A percentile compares a stretch with the other conserved stretches of the same genome.
phyloP scores from a whole-genome alignment of 306 rosid species.

The Cucurbita maxima region DNA sequence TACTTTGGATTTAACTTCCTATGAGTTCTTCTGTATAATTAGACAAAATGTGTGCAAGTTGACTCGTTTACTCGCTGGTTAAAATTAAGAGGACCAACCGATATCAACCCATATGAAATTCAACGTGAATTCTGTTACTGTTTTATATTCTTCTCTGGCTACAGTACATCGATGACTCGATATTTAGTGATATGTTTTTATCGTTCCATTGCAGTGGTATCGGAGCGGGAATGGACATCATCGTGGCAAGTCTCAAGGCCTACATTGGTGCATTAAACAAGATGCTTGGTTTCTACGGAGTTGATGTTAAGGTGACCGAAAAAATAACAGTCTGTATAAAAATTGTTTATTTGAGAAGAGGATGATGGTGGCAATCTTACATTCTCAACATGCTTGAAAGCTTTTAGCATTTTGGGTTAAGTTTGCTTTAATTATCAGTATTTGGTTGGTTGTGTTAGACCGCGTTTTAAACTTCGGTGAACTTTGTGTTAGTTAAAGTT shows the following conservation, averaged over 20 bases:
- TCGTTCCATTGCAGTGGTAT: conserved; percentile 36
- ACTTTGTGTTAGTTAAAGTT: no score
- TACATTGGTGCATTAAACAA: conserved; percentile 72
- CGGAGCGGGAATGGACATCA: conserved; percentile 90
- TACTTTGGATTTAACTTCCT: not conserved
- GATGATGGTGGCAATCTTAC: not conserved
- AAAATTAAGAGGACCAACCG: not conserved
- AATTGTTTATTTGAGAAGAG: not conserved
- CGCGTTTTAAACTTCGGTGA: no score
- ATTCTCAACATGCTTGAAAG: not conserved
- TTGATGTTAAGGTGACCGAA: conserved; percentile 11
- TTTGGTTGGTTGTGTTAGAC: not conserved
- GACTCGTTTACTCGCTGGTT: no score
- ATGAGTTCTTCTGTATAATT: not conserved
- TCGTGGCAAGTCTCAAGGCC: conserved; percentile 94
- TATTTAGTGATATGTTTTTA: not conserved
- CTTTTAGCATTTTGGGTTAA: not conserved
- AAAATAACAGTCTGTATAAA: conserved; percentile 21
- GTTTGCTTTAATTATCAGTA: not conserved
- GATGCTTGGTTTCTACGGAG: conserved; percentile 59
- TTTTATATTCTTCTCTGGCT: not conserved
- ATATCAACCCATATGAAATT: not conserved
- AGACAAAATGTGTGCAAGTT: not conserved
- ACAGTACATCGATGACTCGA: not conserved
- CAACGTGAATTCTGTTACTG: not conserved